Conservation (phyloP, 805 yeast species). For the Candida qinlingensis region DNA sequence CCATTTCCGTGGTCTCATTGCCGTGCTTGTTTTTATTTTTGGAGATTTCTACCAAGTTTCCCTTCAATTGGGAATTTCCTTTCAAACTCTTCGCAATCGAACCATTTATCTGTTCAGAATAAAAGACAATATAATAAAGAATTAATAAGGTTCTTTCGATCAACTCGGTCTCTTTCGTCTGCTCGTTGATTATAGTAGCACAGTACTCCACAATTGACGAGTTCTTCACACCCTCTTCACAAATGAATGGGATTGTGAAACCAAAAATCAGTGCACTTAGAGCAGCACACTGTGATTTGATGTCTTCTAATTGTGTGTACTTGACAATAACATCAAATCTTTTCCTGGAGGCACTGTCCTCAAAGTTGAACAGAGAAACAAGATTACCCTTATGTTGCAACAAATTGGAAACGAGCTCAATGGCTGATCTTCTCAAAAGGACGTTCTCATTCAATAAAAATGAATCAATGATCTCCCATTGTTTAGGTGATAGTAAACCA, state of each 20-base stretch:
- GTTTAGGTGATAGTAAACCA: slow-evolving; percentile 27
- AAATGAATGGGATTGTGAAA: slow-evolving; percentile 30
- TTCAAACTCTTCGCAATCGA: background rate
- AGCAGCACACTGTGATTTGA: slow-evolving; percentile 37
- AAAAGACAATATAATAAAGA: slow-evolving; percentile 21
- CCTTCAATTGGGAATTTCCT: slow-evolving; percentile 5
- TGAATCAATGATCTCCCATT: slow-evolving; percentile 43
- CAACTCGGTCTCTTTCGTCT: slow-evolving; percentile 25
- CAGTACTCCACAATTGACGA: slow-evolving; percentile 24
- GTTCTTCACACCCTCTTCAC: slow-evolving; percentile 25
- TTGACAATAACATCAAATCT: slow-evolving; percentile 40
- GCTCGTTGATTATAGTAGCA: slow-evolving; percentile 22
- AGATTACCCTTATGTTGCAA: slow-evolving; percentile 35
- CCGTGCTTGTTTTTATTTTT: background rate
- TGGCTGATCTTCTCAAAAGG: slow-evolving; percentile 49
- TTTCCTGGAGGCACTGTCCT: slow-evolving; percentile 28
- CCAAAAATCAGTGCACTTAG: slow-evolving; percentile 33
- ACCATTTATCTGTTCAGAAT: slow-evolving; percentile 19
- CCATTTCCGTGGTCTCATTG: slow-evolving; percentile 13
- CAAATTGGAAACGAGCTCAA: slow-evolving; percentile 63
- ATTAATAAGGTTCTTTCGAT: slow-evolving; percentile 30
- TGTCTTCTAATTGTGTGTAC: slow-evolving; percentile 33
- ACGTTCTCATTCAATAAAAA: slow-evolving; percentile 40
- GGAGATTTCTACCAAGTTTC: background rate
- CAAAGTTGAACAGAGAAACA: slow-evolving; percentile 57